phyloP scores from a whole-genome alignment of 768 basidiomycete species.

The Termitomyces sp. region DNA sequence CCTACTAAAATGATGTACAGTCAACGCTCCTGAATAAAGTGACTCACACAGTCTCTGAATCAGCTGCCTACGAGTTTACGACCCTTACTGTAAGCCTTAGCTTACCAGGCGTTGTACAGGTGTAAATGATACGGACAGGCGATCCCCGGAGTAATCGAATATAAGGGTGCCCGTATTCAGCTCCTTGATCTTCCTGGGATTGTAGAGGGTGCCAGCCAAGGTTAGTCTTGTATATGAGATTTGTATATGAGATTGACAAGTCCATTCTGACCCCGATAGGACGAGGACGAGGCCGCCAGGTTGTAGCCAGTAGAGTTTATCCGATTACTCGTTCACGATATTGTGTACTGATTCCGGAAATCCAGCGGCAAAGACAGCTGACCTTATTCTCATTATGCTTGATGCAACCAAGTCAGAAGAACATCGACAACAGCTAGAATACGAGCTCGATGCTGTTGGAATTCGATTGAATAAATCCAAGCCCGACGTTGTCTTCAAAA shows the following conservation, averaged over 20 bases:
- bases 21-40: conserved; percentile 89
- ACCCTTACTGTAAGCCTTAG: conserved; percentile 63
- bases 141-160: conserved; percentile 95
- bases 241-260: too few relatives aligned
- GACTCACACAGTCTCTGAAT: conserved; percentile 84
- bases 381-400: conserved; percentile 90
- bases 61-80: conserved; percentile 95
- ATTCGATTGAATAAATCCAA: conserved; percentile 87
- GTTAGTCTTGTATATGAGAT: conserved; percentile 16
- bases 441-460: conserved; percentile 94
- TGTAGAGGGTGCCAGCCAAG: conserved; percentile 88
- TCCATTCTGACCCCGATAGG: conserved; percentile 28
- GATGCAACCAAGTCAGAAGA: conserved; percentile 93
- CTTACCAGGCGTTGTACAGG: neutral
- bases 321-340: conserved; percentile 1
- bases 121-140: conserved; percentile 43
- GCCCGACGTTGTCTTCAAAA: conserved; percentile 95
- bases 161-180: conserved; percentile 89
- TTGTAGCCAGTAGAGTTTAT: conserved; percentile 72
- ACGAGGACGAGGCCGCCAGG: conserved; percentile 91
- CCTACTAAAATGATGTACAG: conserved; percentile 28
- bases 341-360: neutral
- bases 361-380: conserved; percentile 80
- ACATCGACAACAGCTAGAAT: conserved; percentile 81
- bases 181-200: conserved; percentile 95